Base-by-base conservation (phyloP, 2,329 filamentous ascomycete genomes). In the Fusarium luffae region DNA sequence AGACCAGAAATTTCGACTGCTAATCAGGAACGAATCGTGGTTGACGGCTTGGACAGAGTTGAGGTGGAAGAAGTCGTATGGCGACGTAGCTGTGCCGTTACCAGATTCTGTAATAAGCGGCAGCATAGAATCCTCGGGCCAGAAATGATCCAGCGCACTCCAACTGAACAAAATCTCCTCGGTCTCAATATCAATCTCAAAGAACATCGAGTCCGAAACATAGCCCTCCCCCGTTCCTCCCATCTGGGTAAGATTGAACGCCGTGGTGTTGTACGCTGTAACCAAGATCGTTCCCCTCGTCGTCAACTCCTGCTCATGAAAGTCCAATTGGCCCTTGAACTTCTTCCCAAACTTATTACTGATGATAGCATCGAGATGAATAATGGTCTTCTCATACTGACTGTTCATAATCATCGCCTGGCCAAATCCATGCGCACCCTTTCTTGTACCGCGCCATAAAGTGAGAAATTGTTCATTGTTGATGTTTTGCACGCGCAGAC, bases 111-210 rank as follows among this genome's bases (percentile, higher is more conserved):
- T 54, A 0, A 60, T 30, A 8, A 67, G 51, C 8, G 66, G 56
- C 2, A 71, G 40, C 49, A 63, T 70, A 1, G 72, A 73, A 4
- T 71, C 52, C 10, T 69, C 40, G 0, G 66, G 28, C 10, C 59
- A 59, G 32, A 76, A 66, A 43, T 82, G 79, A 2, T 78, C 78
- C 1, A 82, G 64, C 4, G 80, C 75, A 37, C 78, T 81, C 83
- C 83, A 84, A 8, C 61, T 70, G 56, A 80, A 84, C 2, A 84
- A 58, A 4, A 83, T 68, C 25, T 82, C 72, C 27, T 76, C 75
- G 0, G 80, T 83, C 34, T 75, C 72, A 11, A 82, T 71, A 44
- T 84, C 80, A n/a, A 84, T 74, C 62, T 84, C 82, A 58, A 78
- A 82, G 56, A 83, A 77, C 34, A 81, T 59, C 21, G 74, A 76